These are phyloP conservation scores for Teunomyces cretensis DNA, from an alignment of 805 yeast species.

Conservation along the genomic window DNA sequence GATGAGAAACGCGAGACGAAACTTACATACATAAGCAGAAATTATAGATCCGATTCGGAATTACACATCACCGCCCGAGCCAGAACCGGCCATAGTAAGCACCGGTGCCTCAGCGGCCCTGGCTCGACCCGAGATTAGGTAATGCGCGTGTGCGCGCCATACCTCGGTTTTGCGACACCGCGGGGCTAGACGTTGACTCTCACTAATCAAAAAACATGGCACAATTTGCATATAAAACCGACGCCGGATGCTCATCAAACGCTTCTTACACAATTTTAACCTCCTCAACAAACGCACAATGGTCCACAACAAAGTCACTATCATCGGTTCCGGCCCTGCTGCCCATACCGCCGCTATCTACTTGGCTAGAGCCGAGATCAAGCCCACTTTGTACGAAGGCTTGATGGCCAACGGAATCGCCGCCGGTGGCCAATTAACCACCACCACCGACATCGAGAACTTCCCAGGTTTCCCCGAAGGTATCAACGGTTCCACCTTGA, in stretches of 20 bases:
- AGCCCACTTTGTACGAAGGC: slow-evolving; percentile 93
- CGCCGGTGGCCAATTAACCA: slow-evolving; percentile 98
- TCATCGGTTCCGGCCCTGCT: slow-evolving; percentile 97
- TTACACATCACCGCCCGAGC: neutral
- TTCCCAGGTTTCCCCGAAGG: slow-evolving; percentile 99
- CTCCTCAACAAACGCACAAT: slow-evolving; percentile 36
- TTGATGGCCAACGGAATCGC: slow-evolving; percentile 97
- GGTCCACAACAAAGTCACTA: slow-evolving; percentile 83
- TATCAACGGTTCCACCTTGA: slow-evolving; percentile 78
- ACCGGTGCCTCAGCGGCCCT: no score
- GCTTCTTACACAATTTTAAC: neutral
- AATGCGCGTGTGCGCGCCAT: neutral
- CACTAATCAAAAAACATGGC: neutral
- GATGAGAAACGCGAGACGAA: no score
- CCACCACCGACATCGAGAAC: slow-evolving; percentile 98
- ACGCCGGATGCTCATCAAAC: neutral
- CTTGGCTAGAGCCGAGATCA: slow-evolving; percentile 92
- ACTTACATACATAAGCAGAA: no score
- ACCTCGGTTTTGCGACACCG: neutral
- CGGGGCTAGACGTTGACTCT: neutral
- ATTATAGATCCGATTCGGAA: neutral
- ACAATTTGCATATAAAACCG: slow-evolving; percentile 1
- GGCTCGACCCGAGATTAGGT: neutral
- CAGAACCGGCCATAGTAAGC: no score
- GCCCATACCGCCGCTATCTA: slow-evolving; percentile 99